phyloP scores from a whole-genome alignment of 306 rosid genomes.

The Arachis hypogaea region DNA sequence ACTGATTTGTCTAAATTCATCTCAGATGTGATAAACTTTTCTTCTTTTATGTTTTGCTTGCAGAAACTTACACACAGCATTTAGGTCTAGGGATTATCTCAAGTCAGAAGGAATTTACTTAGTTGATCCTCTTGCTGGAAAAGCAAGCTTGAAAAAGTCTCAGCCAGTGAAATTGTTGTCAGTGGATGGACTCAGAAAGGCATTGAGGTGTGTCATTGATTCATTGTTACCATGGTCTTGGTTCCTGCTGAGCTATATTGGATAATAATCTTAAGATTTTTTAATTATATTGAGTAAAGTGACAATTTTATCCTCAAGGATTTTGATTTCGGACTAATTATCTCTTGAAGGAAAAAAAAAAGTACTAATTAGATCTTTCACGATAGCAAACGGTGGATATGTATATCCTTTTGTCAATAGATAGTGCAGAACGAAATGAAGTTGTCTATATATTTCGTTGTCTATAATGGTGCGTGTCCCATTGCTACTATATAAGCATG shows the following conservation, averaged over 20 bases:
- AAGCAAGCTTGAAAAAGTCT: constrained; percentile 53
- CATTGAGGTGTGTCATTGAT: constrained; percentile 69
- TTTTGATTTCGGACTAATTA: no score
- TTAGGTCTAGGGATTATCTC: constrained; percentile 55
- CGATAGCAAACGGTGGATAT: no score
- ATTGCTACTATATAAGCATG: no score
- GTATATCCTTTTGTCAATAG: no score
- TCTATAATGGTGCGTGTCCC: no score
- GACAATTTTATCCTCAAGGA: no score
- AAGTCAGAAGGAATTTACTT: constrained; percentile 79
- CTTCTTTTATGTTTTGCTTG: constrained; percentile 26
- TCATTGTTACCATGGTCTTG: background rate
- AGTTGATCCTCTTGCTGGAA: constrained; percentile 71
- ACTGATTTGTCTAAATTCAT: constrained; percentile 24
- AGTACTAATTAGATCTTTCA: no score
- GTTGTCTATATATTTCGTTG: no score
- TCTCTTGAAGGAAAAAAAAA: no score
- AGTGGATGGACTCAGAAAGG: constrained; percentile 78
- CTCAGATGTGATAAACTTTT: constrained; percentile 17
- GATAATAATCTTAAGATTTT: background rate
- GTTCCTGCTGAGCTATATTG: background rate
- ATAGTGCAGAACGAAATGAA: no score
- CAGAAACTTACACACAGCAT: constrained; percentile 82
- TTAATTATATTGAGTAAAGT: background rate
- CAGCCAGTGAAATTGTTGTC: constrained; percentile 70